phyloP scores from a whole-genome alignment of 2,329 filamentous ascomycete species.

The Cladophialophora psammophila region DNA sequence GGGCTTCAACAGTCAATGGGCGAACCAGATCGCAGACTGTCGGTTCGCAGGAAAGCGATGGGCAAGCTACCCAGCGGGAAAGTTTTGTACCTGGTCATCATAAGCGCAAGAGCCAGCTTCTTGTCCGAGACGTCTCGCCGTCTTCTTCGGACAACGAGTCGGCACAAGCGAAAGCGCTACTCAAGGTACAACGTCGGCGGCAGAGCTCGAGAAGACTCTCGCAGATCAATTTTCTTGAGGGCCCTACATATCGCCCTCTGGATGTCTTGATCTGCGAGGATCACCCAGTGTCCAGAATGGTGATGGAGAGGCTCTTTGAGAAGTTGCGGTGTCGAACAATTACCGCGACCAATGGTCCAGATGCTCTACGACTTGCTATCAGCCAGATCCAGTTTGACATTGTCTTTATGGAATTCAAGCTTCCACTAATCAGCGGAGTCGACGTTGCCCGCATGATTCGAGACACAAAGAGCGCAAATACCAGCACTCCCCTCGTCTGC shows the following conservation, averaged over 20 bases:
- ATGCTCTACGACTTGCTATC: conserved; percentile 91
- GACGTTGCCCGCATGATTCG: conserved; percentile 98
- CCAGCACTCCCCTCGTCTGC: conserved; percentile 91
- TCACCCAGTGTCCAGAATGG: conserved; percentile 92
- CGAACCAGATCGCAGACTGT: conserved; percentile 89
- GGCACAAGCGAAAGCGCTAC: conserved; percentile 84
- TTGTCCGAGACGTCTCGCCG: conserved; percentile 81
- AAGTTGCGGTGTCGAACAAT: conserved; percentile 95
- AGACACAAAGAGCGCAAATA: conserved; percentile 94
- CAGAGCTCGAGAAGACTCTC: conserved; percentile 95
- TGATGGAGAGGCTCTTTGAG: conserved; percentile 98
- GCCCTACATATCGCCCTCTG: conserved; percentile 85
- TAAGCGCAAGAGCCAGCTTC: conserved; percentile 90
- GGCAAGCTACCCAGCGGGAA: conserved; percentile 68
- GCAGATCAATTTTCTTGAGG: conserved; percentile 83
- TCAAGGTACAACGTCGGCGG: conserved; percentile 91
- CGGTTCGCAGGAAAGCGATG: conserved; percentile 90
- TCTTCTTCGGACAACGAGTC: conserved; percentile 98
- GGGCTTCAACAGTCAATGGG: conserved; percentile 68
- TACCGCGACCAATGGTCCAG: conserved; percentile 85
- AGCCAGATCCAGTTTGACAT: conserved; percentile 99
- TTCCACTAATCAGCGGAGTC: conserved; percentile 92
- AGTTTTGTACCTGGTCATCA: conserved; percentile 73
- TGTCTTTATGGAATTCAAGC: conserved; percentile 96
- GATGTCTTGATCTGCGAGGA: conserved; percentile 98